Conservation (phyloP, 2,329 filamentous ascomycete genomes). For the Aquanectria penicillioides region DNA sequence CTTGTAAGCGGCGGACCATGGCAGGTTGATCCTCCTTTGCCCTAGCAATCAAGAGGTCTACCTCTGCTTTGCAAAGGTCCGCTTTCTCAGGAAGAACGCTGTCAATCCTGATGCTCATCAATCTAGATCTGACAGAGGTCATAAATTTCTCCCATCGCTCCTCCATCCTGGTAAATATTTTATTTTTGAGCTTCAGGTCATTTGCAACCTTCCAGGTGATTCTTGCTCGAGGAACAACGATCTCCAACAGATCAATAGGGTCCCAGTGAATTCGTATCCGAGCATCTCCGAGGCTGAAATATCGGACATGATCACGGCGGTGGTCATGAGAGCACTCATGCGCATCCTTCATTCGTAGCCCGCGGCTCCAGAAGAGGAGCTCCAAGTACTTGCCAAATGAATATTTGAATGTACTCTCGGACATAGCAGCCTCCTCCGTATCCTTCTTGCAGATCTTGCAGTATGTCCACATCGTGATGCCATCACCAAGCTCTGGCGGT, state of each 20-base stretch:
- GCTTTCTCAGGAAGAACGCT: conserved; percentile 89
- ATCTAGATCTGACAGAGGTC: conserved; percentile 81
- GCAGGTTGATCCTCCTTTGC: conserved; percentile 84
- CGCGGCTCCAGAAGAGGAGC: conserved; percentile 92
- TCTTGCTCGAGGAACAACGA: conserved; percentile 87
- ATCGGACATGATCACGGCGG: conserved; percentile 90
- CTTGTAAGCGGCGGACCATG: conserved; percentile 81
- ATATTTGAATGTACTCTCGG: conserved; percentile 94
- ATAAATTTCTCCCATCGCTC: conserved; percentile 89
- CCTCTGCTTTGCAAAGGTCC: conserved; percentile 82
- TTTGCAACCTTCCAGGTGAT: conserved; percentile 99
- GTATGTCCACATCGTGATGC: conserved; percentile 97
- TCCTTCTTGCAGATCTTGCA: conserved; percentile 93
- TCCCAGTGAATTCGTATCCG: conserved; percentile 93
- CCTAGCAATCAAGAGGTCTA: conserved; percentile 80
- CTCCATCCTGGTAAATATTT: conserved; percentile 84
- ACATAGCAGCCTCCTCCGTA: conserved; percentile 91
- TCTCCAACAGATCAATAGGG: conserved; percentile 89
- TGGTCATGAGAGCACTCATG: conserved; percentile 87
- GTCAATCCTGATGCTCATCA: conserved; percentile 90
- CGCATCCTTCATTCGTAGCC: conserved; percentile 77
- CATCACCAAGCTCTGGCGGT: conserved; percentile 59
- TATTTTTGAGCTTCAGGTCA: conserved; percentile 91
- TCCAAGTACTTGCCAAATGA: conserved; percentile 99
- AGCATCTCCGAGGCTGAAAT: conserved; percentile 88